A percentile compares a stretch with the other conserved stretches of the same genome.
Evolutionary conservation across 495 filamentous ascomycete genomes (phyloP).

Genomic region (Halenospora varia): DNA sequence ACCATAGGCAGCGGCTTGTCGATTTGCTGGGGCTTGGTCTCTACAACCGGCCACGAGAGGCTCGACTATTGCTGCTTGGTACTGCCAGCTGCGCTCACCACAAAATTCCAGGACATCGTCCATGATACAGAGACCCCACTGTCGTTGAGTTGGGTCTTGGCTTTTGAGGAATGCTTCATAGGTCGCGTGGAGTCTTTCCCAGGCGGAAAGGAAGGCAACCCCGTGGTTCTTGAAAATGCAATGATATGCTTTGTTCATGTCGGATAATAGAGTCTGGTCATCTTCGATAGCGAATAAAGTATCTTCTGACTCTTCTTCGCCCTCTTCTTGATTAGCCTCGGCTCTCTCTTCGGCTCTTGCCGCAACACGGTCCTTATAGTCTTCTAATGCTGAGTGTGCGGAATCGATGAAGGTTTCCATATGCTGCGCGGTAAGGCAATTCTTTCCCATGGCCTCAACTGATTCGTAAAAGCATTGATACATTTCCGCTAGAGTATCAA

Average conservation of each 20-base stretch:
- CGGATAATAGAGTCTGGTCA: slow-evolving; percentile 91
- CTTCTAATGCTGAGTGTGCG: slow-evolving; percentile 77
- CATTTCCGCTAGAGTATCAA: slow-evolving; percentile 97
- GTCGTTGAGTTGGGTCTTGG: slow-evolving; percentile 82
- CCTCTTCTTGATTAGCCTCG: slow-evolving; percentile 69
- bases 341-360: slow-evolving; percentile 73
- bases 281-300: slow-evolving; percentile 90
- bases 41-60: slow-evolving; percentile 78
- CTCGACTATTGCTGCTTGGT: slow-evolving; percentile 77
- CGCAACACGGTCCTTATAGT: slow-evolving; percentile 83
- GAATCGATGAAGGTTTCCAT: slow-evolving; percentile 85
- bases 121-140: slow-evolving; percentile 98
- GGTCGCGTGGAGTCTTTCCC: slow-evolving; percentile 77
- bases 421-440: slow-evolving; percentile 69
- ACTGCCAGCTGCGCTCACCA: slow-evolving; percentile 75
- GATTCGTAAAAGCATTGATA: slow-evolving; percentile 99
- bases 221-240: slow-evolving; percentile 97
- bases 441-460: slow-evolving; percentile 86
- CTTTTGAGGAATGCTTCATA: slow-evolving; percentile 86
- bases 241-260: slow-evolving; percentile 99
- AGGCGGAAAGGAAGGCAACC: slow-evolving; percentile 74
- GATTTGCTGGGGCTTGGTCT: slow-evolving; percentile 83
- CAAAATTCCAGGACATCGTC: slow-evolving; percentile 99
- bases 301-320: slow-evolving; percentile 77
- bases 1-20: slow-evolving; percentile 95